These are phyloP conservation scores for Trichoderma harzianum DNA, from an alignment of 2,329 filamentous ascomycete species.

Conservation along the genomic window DNA sequence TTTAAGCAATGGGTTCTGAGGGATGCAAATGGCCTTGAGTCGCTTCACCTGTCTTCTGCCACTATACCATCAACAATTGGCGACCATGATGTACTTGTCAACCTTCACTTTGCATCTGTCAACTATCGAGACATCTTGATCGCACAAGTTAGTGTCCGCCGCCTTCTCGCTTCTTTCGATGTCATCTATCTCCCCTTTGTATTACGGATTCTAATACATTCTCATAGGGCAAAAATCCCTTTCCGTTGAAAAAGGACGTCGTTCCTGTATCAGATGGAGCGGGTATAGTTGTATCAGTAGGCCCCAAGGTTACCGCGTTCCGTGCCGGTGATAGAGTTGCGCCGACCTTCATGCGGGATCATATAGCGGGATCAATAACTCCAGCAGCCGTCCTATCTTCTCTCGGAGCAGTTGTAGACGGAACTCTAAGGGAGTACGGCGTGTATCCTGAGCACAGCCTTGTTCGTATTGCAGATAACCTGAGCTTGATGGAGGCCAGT, in stretches of 20 bases:
- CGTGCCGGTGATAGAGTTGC: background rate
- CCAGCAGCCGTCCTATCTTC: background rate
- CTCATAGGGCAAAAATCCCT: background rate
- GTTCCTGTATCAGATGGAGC: background rate
- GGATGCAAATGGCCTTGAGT: background rate
- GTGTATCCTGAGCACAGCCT: background rate
- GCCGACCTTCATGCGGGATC: background rate
- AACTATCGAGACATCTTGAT: background rate
- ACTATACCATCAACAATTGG: background rate
- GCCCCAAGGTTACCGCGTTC: background rate
- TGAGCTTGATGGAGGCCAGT: background rate
- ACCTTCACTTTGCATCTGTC: background rate
- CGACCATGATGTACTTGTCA: background rate
- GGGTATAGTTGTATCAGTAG: background rate
- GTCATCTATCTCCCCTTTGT: background rate
- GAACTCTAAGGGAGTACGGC: background rate
- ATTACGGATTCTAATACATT: background rate
- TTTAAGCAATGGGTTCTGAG: background rate
- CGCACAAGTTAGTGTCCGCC: background rate
- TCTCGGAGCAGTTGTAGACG: background rate
- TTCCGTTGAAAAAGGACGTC: background rate
- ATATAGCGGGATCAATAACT: background rate
- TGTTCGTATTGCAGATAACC: background rate
- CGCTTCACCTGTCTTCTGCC: background rate
- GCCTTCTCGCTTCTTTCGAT: background rate